phyloP scores from a whole-genome alignment of 805 yeast species.

The Yarrowia divulgata region DNA sequence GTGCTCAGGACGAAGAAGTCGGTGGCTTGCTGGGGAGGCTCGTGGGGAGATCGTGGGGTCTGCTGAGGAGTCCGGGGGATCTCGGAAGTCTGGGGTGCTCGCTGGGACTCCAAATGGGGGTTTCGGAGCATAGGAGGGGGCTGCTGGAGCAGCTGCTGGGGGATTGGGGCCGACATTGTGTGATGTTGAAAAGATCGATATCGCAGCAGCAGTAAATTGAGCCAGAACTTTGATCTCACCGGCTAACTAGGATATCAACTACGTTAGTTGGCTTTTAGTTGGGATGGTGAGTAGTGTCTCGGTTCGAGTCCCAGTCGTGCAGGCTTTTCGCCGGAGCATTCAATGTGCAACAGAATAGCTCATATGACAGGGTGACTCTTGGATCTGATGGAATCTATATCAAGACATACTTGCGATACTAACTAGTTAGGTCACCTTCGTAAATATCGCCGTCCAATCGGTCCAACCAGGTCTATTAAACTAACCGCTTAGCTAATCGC shows the following conservation, averaged over 20 bases:
- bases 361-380: no score
- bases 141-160: constrained; percentile 28
- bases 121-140: constrained; percentile 18
- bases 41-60: background rate
- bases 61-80: background rate
- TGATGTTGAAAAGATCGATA: background rate
- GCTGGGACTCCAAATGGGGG: constrained; percentile 24
- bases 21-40: constrained; percentile 18
- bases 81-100: background rate
- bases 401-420: no score
- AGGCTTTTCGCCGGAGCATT: no score
- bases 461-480: background rate
- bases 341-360: no score
- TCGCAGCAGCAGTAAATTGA: background rate
- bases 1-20: constrained; percentile 6
- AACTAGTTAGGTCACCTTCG: no score
- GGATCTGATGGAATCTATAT: no score
- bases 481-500: background rate
- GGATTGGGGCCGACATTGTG: constrained; percentile 12
- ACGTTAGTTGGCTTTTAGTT: background rate
- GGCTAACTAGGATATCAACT: background rate
- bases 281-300: no score
- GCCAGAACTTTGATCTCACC: constrained; percentile 2
- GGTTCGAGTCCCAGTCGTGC: background rate
- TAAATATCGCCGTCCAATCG: no score